Conservation (phyloP, 2,329 filamentous ascomycete genomes). For the Monilinia fructicola region DNA sequence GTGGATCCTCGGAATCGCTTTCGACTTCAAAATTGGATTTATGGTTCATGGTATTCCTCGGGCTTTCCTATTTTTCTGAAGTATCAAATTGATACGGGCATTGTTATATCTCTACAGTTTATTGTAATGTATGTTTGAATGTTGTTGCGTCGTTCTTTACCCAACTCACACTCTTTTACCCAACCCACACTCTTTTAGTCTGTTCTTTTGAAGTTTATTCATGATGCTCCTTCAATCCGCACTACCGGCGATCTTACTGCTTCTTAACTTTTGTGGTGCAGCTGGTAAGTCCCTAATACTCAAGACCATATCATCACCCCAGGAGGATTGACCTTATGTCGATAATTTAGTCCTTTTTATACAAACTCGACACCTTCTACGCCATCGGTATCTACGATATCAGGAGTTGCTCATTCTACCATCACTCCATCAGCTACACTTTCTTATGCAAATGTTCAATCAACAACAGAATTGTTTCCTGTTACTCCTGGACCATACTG, state of each 20-base stretch:
- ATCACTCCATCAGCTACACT: slow-evolving; percentile 23
- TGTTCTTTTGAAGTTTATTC: neutral
- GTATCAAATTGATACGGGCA: neutral
- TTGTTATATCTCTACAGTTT: neutral
- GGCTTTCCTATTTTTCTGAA: neutral
- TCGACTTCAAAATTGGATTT: neutral
- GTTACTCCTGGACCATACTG: slow-evolving; percentile 20
- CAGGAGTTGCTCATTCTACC: slow-evolving; percentile 12
- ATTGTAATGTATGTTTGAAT: neutral
- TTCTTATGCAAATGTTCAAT: slow-evolving; percentile 3
- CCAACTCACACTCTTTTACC: slow-evolving; percentile 16
- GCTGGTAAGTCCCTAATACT: slow-evolving; percentile 4
- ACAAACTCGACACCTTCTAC: slow-evolving; percentile 5
- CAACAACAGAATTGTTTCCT: slow-evolving; percentile 16
- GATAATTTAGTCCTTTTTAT: neutral
- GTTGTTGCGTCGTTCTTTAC: slow-evolving; percentile 4
- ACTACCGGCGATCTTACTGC: neutral
- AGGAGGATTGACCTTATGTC: neutral
- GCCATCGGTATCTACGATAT: neutral
- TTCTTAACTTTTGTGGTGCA: slow-evolving; percentile 1
- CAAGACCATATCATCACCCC: too few species aligned
- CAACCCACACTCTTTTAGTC: slow-evolving; percentile 15
- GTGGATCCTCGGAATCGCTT: neutral
- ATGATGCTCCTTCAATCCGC: slow-evolving; percentile 1
- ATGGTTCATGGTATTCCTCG: too few species aligned